Conservation (phyloP, 2,329 filamentous ascomycete species). For the Cryphonectria carpinicola region DNA sequence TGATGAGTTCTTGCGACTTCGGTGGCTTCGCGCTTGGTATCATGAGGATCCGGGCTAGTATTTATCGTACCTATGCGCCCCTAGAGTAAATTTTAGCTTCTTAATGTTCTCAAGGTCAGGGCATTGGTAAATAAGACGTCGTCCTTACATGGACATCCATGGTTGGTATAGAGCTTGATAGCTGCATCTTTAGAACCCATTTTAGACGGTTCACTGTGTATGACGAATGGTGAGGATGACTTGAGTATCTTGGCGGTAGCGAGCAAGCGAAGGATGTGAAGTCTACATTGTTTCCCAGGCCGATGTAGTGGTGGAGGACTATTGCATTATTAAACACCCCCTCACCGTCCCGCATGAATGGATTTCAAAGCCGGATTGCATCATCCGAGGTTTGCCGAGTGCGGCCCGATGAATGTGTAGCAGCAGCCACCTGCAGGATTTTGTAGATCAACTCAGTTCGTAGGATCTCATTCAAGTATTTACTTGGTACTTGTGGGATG, state of each 20-base stretch:
- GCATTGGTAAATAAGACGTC: background rate
- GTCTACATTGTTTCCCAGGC: background rate
- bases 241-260: background rate
- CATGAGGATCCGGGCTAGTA: conserved; percentile 36
- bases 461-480: no score
- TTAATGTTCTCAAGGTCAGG: background rate
- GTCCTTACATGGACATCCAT: conserved; percentile 63
- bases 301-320: background rate
- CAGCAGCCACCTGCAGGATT: background rate
- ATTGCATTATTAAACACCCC: background rate
- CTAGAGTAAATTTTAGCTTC: background rate
- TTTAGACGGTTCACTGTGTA: conserved; percentile 17
- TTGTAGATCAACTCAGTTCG: background rate
- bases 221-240: background rate
- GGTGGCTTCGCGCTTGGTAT: conserved; percentile 55
- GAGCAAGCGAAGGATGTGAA: no score
- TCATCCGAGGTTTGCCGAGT: conserved; percentile 18
- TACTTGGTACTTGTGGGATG: no score
- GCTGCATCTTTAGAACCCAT: conserved; percentile 44
- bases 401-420: background rate
- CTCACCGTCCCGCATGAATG: conserved; percentile 10
- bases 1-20: no score
- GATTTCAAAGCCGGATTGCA: conserved; percentile 22
- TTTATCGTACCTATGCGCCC: conserved; percentile 10
- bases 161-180: conserved; percentile 73